Evolutionary conservation across 306 rosid species (phyloP).

Genomic region (Alnus rubra): DNA sequence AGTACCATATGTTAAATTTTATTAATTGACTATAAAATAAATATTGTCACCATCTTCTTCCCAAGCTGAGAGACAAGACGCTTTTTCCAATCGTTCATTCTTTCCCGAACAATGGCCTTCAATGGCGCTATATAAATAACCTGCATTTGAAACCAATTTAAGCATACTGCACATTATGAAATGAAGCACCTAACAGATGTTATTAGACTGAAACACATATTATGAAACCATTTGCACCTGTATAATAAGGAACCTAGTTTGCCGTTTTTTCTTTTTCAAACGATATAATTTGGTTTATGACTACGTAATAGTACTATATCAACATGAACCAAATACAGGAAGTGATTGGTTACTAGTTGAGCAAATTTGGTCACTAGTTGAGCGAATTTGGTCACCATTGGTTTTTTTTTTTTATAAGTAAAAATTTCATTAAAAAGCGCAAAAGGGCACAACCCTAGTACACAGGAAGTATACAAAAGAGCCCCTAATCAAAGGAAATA

Average conservation of each 20-base stretch:
- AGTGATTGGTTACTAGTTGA: not conserved
- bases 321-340: too few species aligned
- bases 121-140: slow-evolving; percentile 96
- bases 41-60: slow-evolving; percentile 69
- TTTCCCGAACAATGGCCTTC: slow-evolving; percentile 97
- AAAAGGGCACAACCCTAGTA: too few species aligned
- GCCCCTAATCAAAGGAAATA: too few species aligned
- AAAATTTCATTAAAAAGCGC: too few species aligned
- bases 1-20: slow-evolving; percentile 13
- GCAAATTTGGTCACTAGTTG: not conserved
- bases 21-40: not conserved
- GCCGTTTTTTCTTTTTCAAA: not conserved
- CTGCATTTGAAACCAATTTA: slow-evolving; percentile 40
- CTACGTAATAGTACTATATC: too few species aligned
- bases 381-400: too few species aligned
- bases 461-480: too few species aligned
- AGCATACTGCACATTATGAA: slow-evolving; percentile 12
- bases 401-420: too few species aligned
- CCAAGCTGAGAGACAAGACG: slow-evolving; percentile 81
- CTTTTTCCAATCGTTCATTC: slow-evolving; percentile 92
- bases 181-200: slow-evolving; percentile 20
- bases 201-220: not conserved
- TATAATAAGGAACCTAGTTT: not conserved
- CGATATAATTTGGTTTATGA: too few species aligned
- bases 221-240: slow-evolving; percentile 1